Percentiles rank a stretch among this genome's conserved stretches.
These are phyloP conservation scores for Trypanosoma brucei DNA, from an alignment of 208 protist genomes.

Conservation along the genomic window DNA sequence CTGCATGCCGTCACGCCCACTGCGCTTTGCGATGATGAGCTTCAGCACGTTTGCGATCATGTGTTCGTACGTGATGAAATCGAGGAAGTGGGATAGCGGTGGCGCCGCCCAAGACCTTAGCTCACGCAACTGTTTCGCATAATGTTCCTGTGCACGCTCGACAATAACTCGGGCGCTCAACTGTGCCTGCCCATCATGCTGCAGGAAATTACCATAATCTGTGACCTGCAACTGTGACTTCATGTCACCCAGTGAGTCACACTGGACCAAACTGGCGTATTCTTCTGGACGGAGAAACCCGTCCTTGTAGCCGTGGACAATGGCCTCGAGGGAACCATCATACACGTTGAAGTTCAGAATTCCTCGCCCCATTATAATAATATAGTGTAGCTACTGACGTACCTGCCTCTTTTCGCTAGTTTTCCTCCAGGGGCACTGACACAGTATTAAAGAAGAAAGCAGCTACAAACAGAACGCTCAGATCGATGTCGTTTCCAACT, in stretches of 20 bases:
- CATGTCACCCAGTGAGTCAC: slow-evolving; percentile 97
- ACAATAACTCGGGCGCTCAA: slow-evolving; percentile 90
- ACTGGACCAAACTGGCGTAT: slow-evolving; percentile 97
- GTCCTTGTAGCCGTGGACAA: slow-evolving; percentile 88
- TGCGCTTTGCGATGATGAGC: slow-evolving; percentile 85
- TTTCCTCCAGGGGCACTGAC: no score
- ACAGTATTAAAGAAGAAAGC: no score
- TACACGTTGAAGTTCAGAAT: slow-evolving; percentile 85
- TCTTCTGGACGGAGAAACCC: slow-evolving; percentile 92
- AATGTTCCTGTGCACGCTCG: slow-evolving; percentile 91
- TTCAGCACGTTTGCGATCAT: slow-evolving; percentile 96
- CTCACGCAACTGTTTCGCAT: slow-evolving; percentile 96
- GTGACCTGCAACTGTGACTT: slow-evolving; percentile 96
- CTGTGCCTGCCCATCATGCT: slow-evolving; percentile 85
- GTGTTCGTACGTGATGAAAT: slow-evolving; percentile 99
- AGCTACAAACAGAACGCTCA: no score
- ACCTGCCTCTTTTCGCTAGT: no score
- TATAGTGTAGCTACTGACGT: neutral
- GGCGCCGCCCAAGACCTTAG: slow-evolving; percentile 92
- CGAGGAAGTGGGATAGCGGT: slow-evolving; percentile 96
- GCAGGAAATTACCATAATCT: slow-evolving; percentile 97
- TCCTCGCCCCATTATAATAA: slow-evolving; percentile 39
- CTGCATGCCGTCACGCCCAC: slow-evolving; percentile 74
- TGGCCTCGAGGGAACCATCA: slow-evolving; percentile 85
- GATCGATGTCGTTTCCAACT: no score